These are phyloP conservation scores for Nemania abortiva DNA, from an alignment of 2,329 filamentous ascomycete species.

Conservation along the genomic window DNA sequence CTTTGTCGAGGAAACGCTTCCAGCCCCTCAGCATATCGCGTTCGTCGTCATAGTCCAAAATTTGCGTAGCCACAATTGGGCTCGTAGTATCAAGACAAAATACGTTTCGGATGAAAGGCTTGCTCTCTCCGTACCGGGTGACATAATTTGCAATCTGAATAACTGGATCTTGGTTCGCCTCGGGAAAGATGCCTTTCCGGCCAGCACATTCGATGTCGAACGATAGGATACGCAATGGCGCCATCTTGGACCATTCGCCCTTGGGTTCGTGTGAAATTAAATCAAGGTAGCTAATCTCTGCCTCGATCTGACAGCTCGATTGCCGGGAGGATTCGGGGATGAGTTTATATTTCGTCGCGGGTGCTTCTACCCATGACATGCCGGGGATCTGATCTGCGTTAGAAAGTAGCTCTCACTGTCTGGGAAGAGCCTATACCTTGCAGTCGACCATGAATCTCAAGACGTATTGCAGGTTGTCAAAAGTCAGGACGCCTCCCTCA, in stretches of 20 bases:
- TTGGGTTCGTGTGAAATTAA: constrained; percentile 88
- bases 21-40: constrained; percentile 92
- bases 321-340: constrained; percentile 75
- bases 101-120: constrained; percentile 95
- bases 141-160: constrained; percentile 99
- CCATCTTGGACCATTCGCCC: constrained; percentile 98
- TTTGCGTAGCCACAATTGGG: constrained; percentile 92
- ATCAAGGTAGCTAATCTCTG: constrained; percentile 82
- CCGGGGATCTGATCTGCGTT: constrained; percentile 74
- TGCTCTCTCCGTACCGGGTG: constrained; percentile 92
- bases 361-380: constrained; percentile 97
- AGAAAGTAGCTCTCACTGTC: constrained; percentile 29
- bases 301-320: constrained; percentile 97
- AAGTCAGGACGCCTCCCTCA: constrained; percentile 82
- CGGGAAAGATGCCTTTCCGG: constrained; percentile 96
- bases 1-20: constrained; percentile 88
- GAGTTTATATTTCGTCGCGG: constrained; percentile 78
- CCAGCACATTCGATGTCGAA: constrained; percentile 99
- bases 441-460: constrained; percentile 98
- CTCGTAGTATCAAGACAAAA: constrained; percentile 95
- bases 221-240: constrained; percentile 89
- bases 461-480: constrained; percentile 95
- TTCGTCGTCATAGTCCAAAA: constrained; percentile 85
- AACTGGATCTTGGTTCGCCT: constrained; percentile 90
- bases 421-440: constrained; percentile 65